A percentile compares a stretch with the other conserved stretches of the same genome.
Evolutionary conservation across 2,329 filamentous ascomycete genomes (phyloP).

Genomic region (Trichoderma koningiopsis): DNA sequence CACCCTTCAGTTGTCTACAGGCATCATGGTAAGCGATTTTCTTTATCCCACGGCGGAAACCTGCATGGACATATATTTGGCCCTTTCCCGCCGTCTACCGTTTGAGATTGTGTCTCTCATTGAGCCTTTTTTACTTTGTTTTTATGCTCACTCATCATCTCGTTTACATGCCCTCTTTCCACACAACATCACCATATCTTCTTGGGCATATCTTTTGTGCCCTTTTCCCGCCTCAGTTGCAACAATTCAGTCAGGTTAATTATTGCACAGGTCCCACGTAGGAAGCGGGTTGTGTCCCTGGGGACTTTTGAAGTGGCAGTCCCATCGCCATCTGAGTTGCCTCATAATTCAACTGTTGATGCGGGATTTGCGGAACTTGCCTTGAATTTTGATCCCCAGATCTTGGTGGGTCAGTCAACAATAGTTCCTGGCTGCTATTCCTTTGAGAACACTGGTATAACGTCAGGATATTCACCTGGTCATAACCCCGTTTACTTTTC

Average conservation of each 20-base stretch:
- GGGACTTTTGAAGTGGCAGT: conserved; percentile 33
- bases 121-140: neutral
- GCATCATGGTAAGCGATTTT: conserved; percentile 54
- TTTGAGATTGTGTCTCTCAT: conserved; percentile 27
- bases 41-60: conserved; percentile 43
- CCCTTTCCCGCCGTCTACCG: conserved; percentile 36
- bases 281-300: conserved; percentile 37
- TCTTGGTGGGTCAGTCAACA: conserved; percentile 36
- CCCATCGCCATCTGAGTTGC: conserved; percentile 30
- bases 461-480: neutral
- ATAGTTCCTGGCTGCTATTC: conserved; percentile 36
- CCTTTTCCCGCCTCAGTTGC: neutral
- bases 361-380: conserved; percentile 33
- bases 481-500: conserved; percentile 27
- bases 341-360: conserved; percentile 31
- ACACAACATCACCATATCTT: neutral
- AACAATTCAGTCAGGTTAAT: conserved; percentile 44
- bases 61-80: conserved; percentile 50
- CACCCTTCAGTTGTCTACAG: conserved; percentile 44
- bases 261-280: conserved; percentile 37
- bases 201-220: neutral
- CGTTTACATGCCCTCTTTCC: neutral
- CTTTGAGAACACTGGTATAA: neutral
- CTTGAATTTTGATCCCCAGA: conserved; percentile 32
- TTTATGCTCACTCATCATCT: neutral